Evolutionary conservation across 2,329 filamentous ascomycete genomes (phyloP).

Genomic region (Talaromyces sp.): DNA sequence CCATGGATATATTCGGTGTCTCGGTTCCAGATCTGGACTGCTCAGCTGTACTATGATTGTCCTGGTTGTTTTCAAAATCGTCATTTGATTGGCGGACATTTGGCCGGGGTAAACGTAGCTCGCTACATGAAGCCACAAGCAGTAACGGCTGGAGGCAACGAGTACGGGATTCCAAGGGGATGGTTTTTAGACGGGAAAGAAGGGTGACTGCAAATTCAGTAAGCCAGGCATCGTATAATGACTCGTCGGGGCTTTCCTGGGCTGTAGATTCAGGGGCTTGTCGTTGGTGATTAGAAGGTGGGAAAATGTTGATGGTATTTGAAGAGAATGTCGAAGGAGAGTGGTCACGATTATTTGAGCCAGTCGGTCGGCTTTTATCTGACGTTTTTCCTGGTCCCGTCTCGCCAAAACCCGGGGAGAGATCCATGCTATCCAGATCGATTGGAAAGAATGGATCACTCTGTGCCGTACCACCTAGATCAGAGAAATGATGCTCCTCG

Average conservation of each 20-base stretch:
- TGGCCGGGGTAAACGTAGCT: constrained; percentile 51
- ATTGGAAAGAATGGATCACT: constrained; percentile 27
- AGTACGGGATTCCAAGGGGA: constrained; percentile 57
- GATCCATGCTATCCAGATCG: constrained; percentile 27
- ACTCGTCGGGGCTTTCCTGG: constrained; percentile 8
- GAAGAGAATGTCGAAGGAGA: constrained; percentile 7
- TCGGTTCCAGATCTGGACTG: constrained; percentile 18
- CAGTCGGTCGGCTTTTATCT: background rate
- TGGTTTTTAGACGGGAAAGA: constrained; percentile 51
- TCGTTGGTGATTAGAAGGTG: constrained; percentile 20
- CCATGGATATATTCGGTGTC: constrained; percentile 33
- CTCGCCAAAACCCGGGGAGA: constrained; percentile 22
- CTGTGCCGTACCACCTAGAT: constrained; percentile 1
- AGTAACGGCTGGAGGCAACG: constrained; percentile 58
- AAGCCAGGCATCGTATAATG: constrained; percentile 45
- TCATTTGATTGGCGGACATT: constrained; percentile 10
- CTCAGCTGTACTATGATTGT: constrained; percentile 25
- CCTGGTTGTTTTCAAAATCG: background rate
- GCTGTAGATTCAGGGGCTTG: constrained; percentile 9
- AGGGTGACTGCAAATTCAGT: constrained; percentile 56
- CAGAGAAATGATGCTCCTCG: constrained; percentile 1
- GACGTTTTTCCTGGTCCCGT: background rate
- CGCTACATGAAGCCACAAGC: constrained; percentile 54
- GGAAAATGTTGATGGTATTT: constrained; percentile 5
- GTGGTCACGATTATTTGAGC: background rate